Evolutionary conservation across 2,329 filamentous ascomycete species (phyloP).

Genomic region (Colletotrichum tofieldiae): DNA sequence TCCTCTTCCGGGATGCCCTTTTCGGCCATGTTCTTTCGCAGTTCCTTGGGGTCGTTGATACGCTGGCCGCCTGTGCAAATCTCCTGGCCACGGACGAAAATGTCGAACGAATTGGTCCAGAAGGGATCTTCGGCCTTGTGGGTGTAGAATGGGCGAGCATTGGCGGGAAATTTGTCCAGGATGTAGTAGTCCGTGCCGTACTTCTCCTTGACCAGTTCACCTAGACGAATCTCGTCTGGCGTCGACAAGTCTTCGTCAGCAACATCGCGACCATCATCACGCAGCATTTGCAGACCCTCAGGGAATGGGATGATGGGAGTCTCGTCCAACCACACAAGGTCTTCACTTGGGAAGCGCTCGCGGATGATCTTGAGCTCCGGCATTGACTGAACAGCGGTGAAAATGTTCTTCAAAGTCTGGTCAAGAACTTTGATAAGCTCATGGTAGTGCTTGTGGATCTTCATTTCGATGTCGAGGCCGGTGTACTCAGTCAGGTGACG

Average conservation of each 20-base stretch:
- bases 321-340: slow-evolving; percentile 88
- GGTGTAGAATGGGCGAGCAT: slow-evolving; percentile 91
- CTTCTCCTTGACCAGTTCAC: slow-evolving; percentile 87
- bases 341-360: slow-evolving; percentile 87
- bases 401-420: slow-evolving; percentile 83
- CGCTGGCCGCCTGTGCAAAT: slow-evolving; percentile 94
- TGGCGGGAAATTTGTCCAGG: slow-evolving; percentile 91
- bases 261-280: slow-evolving; percentile 84
- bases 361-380: slow-evolving; percentile 86
- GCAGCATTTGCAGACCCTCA: slow-evolving; percentile 86
- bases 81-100: slow-evolving; percentile 94
- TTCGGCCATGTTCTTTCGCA: slow-evolving; percentile 84
- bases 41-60: slow-evolving; percentile 84
- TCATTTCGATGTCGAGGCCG: slow-evolving; percentile 93
- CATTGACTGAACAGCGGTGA: slow-evolving; percentile 59
- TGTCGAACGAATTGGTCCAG: slow-evolving; percentile 94
- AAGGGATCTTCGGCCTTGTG: slow-evolving; percentile 83
- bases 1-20: slow-evolving; percentile 83
- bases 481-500: slow-evolving; percentile 96
- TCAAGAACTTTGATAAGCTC: slow-evolving; percentile 88
- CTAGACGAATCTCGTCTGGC: slow-evolving; percentile 88
- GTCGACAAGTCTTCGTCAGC: slow-evolving; percentile 87
- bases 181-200: slow-evolving; percentile 94
- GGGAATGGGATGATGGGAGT: slow-evolving; percentile 86
- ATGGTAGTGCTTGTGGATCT: slow-evolving; percentile 89